Base-by-base conservation (phyloP, 2,329 filamentous ascomycete species). In the Leptodontidium sp. region DNA sequence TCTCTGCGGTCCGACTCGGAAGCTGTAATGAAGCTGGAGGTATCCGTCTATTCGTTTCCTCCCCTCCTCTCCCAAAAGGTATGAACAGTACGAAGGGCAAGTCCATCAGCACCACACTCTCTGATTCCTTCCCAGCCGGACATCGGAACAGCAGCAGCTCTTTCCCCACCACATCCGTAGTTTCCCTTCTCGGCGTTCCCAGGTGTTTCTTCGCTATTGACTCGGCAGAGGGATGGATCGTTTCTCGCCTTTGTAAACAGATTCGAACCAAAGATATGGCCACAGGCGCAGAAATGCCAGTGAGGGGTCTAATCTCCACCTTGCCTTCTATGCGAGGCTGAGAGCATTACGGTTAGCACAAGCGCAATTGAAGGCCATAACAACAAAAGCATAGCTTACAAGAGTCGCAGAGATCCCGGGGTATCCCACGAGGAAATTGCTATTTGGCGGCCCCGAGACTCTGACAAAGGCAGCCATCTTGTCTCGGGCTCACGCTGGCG, bases 11-110 rank as follows among this genome's bases (percentile, higher is more conserved):
- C 76, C 96, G 89, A 81, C 92, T 96, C 29, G 94, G 91, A 66
- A 99, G 86, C 80, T 97, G 93, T 76, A 99, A 82, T 73, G 93
- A 97, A 43, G 96, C 94, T 2, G 96, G 95, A 1, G 96, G 96
- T 77, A 98, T 94, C 74, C 94, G 88, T 74, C 94, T 86, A 74
- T 94, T 96, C 32, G 92, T 90, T 81, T 98, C 96, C 79, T 97
- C 93, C 66, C 94, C 94, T 61, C 93, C 93, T 74, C 94, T 89
- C 49, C 95, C 95, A 78, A 94, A 98, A 2, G 96, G 96, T 78
- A 99, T 98, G 81, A 98, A 98, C 68, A 99, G 88, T 52, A 98
- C 93, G 79, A 99, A 99, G 0, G 96, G 96, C 21, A 99, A 84
- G 80, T 99, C 96, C 96, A 99, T 98, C 75, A 92, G 91, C 71